Percentiles rank a stretch among this genome's conserved stretches.
Conservation (phyloP, 768 basidiomycete genomes). For the Leucocoprinus leucothites region DNA sequence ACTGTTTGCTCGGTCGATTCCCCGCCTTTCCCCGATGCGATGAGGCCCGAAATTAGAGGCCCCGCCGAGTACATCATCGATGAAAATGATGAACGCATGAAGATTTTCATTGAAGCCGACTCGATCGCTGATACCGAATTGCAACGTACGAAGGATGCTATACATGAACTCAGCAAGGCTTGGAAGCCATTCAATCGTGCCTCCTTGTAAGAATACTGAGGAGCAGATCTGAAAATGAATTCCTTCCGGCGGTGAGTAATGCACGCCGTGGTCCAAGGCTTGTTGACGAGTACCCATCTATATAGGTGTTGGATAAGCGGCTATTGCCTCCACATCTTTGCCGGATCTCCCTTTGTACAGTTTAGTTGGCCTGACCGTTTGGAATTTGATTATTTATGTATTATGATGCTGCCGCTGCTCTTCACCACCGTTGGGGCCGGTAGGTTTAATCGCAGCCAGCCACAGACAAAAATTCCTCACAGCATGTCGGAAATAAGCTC, state of each 20-base stretch:
- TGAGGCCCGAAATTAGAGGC: not conserved
- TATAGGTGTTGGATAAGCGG: too few relatives aligned
- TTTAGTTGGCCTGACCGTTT: too few relatives aligned
- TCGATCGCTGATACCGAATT: not conserved
- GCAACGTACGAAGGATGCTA: not conserved
- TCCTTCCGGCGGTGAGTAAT: not conserved
- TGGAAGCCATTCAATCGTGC: not conserved
- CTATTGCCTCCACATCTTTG: too few relatives aligned
- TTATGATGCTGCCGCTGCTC: too few relatives aligned
- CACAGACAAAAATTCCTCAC: too few relatives aligned
- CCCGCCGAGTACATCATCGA: not conserved
- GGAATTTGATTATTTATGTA: too few relatives aligned
- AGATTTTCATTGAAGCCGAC: not conserved
- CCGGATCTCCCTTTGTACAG: too few relatives aligned
- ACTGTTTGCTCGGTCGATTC: slow-evolving; percentile 35
- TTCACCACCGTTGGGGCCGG: too few relatives aligned
- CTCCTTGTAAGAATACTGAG: not conserved
- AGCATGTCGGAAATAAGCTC: too few relatives aligned
- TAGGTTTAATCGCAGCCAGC: too few relatives aligned
- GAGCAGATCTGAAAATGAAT: not conserved
- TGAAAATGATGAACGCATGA: not conserved
- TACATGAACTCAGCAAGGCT: not conserved
- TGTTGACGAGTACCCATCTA: too few relatives aligned
- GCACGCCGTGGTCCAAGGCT: too few relatives aligned
- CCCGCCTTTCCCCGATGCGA: slow-evolving; percentile 21